phyloP scores from a whole-genome alignment of 352 stramenopile genomes.

The Globisporangium solare region DNA sequence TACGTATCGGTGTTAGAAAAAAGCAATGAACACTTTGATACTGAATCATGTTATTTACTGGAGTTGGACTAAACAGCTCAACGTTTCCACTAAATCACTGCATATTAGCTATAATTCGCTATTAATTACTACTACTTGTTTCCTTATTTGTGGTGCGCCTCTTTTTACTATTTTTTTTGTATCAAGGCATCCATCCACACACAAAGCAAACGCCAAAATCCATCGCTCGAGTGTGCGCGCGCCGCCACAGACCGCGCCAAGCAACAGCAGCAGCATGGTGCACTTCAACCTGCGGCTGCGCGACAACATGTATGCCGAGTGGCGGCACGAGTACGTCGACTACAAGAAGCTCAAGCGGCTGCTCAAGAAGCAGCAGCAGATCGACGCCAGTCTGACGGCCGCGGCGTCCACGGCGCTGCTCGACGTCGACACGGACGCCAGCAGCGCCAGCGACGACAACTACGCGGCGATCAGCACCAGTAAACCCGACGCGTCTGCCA shows the following conservation, averaged over 20 bases:
- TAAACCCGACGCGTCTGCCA: slow-evolving; percentile 19
- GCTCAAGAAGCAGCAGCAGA: slow-evolving; percentile 58
- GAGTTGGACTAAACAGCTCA: no score
- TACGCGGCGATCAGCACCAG: background rate
- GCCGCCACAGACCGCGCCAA: background rate
- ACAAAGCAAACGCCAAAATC: background rate
- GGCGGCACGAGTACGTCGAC: slow-evolving; percentile 86
- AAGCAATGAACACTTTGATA: no score
- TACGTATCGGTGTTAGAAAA: no score
- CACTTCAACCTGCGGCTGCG: slow-evolving; percentile 71
- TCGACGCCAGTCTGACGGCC: slow-evolving; percentile 26
- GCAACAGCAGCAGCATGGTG: slow-evolving; percentile 38
- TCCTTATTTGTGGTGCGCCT: no score
- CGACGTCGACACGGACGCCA: slow-evolving; percentile 14
- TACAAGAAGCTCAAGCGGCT: slow-evolving; percentile 86
- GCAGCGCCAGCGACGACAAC: slow-evolving; percentile 7
- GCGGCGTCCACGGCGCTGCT: slow-evolving; percentile 3
- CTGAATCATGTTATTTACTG: no score
- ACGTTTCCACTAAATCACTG: no score
- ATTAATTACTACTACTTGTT: no score
- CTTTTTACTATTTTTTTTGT: no score
- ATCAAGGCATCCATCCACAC: background rate
- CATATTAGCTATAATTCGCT: no score
- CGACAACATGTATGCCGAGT: slow-evolving; percentile 86
- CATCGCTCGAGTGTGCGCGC: background rate